Evolutionary conservation across 345 rosid species (phyloP), one percentile per base, ranked within the genome.

Genomic region (Lenwebbia sp.): DNA sequence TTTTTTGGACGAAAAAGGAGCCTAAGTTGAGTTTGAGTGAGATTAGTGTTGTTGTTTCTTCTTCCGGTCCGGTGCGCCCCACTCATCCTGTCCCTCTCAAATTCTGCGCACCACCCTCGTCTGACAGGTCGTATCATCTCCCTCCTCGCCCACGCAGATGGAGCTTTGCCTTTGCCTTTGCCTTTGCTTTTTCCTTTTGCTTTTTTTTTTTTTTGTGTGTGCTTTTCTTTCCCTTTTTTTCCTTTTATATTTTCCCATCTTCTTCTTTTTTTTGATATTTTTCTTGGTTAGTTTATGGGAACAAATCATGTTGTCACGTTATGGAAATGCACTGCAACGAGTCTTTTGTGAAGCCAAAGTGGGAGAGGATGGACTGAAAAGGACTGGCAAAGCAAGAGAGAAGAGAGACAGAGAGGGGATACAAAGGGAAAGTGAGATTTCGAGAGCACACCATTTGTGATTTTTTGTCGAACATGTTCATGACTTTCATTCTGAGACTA

Each of bases 81-180:
- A 22, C 57, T 22, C 9, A 21, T 8, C 26, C 57, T 47, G 83
- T 87, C 89, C 47, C 84, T 90, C 89, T 88, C 90, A 85, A 70
- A 86, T 88, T 89, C 92, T 90, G 91, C 86, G 87, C 86, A 78
- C 86, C 84, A 52, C 76, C 47, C 47, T 70, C 13, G 47, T 21
- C 81, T 37, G 81, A 70, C 81, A 70, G 81, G 47, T 6, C 81
- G 81, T 70, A 70, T 70, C 47, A 70, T 19, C 81, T 37, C 78
- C 5, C 13, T 21, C 5, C 13, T 21, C 74, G 13, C 52, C 22
- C 85, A 37, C 51, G 40, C 87, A 37, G 82, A 47, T 82, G 84
- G 84, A 52, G 65, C 87, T 85, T 85, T 78, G 76, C 87, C 60
- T n/a, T 86, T 86, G 83, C 51, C 88, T 86, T 65, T 86, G 70